phyloP scores from a whole-genome alignment of 208 protist genomes.

The Trypanosoma theileri region DNA sequence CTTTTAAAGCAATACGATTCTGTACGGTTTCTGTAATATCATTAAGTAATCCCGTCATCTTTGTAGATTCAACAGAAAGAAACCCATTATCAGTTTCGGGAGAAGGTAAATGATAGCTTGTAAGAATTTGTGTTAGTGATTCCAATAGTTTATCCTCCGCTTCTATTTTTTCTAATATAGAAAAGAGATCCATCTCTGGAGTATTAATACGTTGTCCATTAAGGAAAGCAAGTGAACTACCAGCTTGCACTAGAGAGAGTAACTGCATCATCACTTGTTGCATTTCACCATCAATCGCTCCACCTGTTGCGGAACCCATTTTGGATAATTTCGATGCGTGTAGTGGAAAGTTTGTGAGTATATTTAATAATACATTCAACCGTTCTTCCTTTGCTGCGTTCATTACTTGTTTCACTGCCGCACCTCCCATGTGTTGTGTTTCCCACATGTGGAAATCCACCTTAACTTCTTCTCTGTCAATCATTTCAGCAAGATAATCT shows the following conservation, averaged over 20 bases:
- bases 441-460: slow-evolving; percentile 75
- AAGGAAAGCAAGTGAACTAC: slow-evolving; percentile 38
- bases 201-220: slow-evolving; percentile 42
- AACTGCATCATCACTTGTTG: slow-evolving; percentile 22
- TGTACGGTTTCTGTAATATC: background rate
- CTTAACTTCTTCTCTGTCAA: slow-evolving; percentile 42
- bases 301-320: slow-evolving; percentile 23
- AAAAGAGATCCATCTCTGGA: slow-evolving; percentile 43
- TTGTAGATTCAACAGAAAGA: background rate
- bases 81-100: background rate
- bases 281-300: slow-evolving; percentile 21
- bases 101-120: slow-evolving; percentile 3
- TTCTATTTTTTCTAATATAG: slow-evolving; percentile 45
- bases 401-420: slow-evolving; percentile 54
- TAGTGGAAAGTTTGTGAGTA: slow-evolving; percentile 88
- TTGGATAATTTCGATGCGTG: slow-evolving; percentile 58
- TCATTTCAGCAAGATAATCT: slow-evolving; percentile 30
- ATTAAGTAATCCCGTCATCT: background rate
- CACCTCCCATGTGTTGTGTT: slow-evolving; percentile 58
- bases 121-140: slow-evolving; percentile 20
- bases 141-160: slow-evolving; percentile 35
- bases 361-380: slow-evolving; percentile 63
- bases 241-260: slow-evolving; percentile 18
- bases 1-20: background rate
- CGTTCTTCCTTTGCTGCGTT: slow-evolving; percentile 42